Conservation (phyloP, 768 basidiomycete genomes). For the Tricholoma matsutake region DNA sequence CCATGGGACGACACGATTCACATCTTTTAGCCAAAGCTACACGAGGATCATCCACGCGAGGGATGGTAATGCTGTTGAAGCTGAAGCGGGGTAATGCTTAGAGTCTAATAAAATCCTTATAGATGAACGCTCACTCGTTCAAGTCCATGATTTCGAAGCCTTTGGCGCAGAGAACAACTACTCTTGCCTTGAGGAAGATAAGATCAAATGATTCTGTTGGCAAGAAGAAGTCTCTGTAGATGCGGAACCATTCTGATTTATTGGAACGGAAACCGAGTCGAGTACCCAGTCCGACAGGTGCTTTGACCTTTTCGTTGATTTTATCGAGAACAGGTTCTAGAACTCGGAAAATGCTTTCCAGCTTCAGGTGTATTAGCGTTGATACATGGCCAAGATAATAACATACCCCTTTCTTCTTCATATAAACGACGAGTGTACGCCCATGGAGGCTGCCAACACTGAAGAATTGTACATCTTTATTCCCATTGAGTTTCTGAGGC, state of each 20-base stretch:
- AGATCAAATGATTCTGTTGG: slow-evolving; percentile 89
- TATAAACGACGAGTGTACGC: slow-evolving; percentile 88
- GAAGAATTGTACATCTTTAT: slow-evolving; percentile 94
- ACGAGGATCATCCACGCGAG: slow-evolving; percentile 67
- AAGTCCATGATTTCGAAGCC: slow-evolving; percentile 99
- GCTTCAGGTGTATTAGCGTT: slow-evolving; percentile 26
- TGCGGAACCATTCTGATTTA: slow-evolving; percentile 92
- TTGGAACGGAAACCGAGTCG: slow-evolving; percentile 76
- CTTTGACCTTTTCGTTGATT: slow-evolving; percentile 74
- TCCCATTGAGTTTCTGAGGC: slow-evolving; percentile 88
- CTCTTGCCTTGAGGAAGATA: slow-evolving; percentile 89
- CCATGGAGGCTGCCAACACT: slow-evolving; percentile 85
- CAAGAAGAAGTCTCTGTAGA: slow-evolving; percentile 92
- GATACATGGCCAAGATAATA: not conserved
- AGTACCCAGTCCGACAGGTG: slow-evolving; percentile 66
- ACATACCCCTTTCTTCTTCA: slow-evolving; percentile 86
- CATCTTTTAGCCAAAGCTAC: slow-evolving; percentile 79
- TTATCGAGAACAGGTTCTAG: slow-evolving; percentile 95
- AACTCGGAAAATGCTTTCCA: slow-evolving; percentile 93
- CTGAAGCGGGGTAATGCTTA: slow-evolving; percentile 32
- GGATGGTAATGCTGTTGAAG: slow-evolving; percentile 87
- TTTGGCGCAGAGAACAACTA: slow-evolving; percentile 89
- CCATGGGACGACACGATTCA: slow-evolving; percentile 82
- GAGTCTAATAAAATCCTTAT: not conserved
- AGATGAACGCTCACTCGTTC: slow-evolving; percentile 59